A percentile compares a stretch with the other conserved stretches of the same genome.
Evolutionary conservation across 352 stramenopile species (phyloP).

Genomic region (Phytophthora idaei): DNA sequence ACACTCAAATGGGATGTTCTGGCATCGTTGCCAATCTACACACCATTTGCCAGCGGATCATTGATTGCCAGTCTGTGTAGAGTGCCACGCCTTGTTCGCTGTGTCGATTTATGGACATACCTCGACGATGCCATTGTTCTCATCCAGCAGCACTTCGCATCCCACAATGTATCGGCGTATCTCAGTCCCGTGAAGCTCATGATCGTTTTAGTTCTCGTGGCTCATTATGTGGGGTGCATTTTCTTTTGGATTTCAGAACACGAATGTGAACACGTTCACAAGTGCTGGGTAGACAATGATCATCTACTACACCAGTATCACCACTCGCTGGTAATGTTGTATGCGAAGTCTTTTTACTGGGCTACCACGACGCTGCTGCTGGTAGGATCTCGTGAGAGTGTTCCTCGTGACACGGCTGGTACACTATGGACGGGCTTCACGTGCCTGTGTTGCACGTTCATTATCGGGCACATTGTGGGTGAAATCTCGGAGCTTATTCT

Average conservation of each 20-base stretch:
- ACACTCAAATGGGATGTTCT: conserved; percentile 51
- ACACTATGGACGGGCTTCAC: conserved; percentile 65
- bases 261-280: conserved; percentile 49
- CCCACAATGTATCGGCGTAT: conserved; percentile 61
- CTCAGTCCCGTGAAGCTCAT: conserved; percentile 63
- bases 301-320: conserved; percentile 68
- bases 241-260: conserved; percentile 72
- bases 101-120: conserved; percentile 36
- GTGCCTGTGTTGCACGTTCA: conserved; percentile 73
- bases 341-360: conserved; percentile 78
- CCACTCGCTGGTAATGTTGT: conserved; percentile 48
- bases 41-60: conserved; percentile 43
- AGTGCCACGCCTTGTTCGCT: conserved; percentile 53
- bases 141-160: conserved; percentile 35
- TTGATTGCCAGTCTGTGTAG: conserved; percentile 47
- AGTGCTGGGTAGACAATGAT: conserved; percentile 71
- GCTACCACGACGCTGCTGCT: conserved; percentile 69
- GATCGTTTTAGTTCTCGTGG: conserved; percentile 60
- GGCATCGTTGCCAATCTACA: conserved; percentile 58
- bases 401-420: conserved; percentile 50
- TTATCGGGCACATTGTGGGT: conserved; percentile 77
- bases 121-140: conserved; percentile 60
- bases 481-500: conserved; percentile 79
- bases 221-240: conserved; percentile 67
- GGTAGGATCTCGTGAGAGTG: conserved; percentile 70